Conservation (phyloP, 2,329 filamentous ascomycete species). For the Ascochyta viciae-villosae region DNA sequence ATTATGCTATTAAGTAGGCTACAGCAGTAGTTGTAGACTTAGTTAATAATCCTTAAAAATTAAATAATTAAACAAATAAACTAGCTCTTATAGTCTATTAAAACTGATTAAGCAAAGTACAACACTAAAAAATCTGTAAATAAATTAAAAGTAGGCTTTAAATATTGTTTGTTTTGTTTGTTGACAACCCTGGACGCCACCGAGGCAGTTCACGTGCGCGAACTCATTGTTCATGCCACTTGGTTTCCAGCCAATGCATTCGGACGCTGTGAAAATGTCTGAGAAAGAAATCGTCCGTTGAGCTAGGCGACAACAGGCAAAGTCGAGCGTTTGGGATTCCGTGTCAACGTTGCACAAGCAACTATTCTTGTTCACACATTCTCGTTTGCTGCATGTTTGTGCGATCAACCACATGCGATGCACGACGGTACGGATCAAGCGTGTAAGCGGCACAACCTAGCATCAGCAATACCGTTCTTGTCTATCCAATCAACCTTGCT, state of each 20-base stretch:
- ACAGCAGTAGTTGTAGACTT: too few relatives aligned
- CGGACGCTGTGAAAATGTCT: too few relatives aligned
- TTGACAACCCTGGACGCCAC: background rate
- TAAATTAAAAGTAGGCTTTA: too few relatives aligned
- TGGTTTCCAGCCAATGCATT: background rate
- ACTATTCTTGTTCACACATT: constrained; percentile 5
- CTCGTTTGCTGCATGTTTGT: constrained; percentile 2
- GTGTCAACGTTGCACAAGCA: background rate
- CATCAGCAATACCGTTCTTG: background rate
- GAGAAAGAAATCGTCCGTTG: too few relatives aligned
- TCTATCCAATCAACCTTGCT: background rate
- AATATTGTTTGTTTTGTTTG: too few relatives aligned
- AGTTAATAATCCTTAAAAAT: too few relatives aligned
- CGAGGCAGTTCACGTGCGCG: background rate
- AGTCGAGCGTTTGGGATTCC: background rate
- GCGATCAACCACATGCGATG: constrained; percentile 2
- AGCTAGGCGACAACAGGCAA: background rate
- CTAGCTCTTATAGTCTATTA: too few relatives aligned
- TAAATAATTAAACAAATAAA: too few relatives aligned
- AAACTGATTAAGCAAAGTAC: too few relatives aligned
- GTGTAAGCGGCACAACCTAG: constrained; percentile 4
- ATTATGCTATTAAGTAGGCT: too few relatives aligned
- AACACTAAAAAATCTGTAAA: too few relatives aligned
- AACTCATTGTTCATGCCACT: background rate
- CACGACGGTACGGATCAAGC: background rate